phyloP scores from a whole-genome alignment of 305 asterid genomes.

The Fraxinus paxiana region DNA sequence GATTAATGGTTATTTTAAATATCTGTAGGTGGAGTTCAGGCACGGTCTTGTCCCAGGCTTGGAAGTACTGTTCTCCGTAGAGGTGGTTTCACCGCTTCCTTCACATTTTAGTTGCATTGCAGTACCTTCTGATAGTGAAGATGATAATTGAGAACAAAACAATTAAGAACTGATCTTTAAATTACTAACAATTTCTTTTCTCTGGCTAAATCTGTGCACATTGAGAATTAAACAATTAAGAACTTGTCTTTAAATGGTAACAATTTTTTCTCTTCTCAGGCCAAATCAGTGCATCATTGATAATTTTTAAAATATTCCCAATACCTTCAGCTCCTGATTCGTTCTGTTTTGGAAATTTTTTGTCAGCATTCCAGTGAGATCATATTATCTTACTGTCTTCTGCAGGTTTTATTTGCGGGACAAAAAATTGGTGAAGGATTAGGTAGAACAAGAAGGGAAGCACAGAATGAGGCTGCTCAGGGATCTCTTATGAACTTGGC shows the following conservation, averaged over 20 bases:
- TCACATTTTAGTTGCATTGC: slow-evolving; percentile 4
- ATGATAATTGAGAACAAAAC: slow-evolving; percentile 9
- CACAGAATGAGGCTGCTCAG: slow-evolving; percentile 72
- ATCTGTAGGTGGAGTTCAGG: slow-evolving; percentile 81
- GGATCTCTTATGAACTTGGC: slow-evolving; percentile 76
- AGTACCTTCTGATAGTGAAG: slow-evolving; percentile 3
- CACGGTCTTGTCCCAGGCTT: slow-evolving; percentile 43
- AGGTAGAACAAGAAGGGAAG: slow-evolving; percentile 91
- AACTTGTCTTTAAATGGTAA: background rate
- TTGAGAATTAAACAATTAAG: slow-evolving; percentile 13
- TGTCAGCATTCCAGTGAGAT: background rate
- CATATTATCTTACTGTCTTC: slow-evolving; percentile 24
- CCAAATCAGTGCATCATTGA: background rate
- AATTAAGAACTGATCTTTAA: background rate
- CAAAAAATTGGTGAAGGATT: slow-evolving; percentile 72
- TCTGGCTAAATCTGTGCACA: background rate
- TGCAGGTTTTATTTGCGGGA: slow-evolving; percentile 82
- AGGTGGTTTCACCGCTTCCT: slow-evolving; percentile 47
- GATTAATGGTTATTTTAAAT: slow-evolving; percentile 24
- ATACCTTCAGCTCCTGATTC: slow-evolving; percentile 15
- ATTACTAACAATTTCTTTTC: background rate
- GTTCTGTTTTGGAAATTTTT: background rate
- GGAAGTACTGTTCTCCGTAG: slow-evolving; percentile 61
- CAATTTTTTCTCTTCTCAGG: background rate
- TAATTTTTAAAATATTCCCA: slow-evolving; percentile 4